Percentiles rank a stretch among this genome's conserved stretches.
Conservation (phyloP, 768 basidiomycete genomes). For the Termitomyces sp. region DNA sequence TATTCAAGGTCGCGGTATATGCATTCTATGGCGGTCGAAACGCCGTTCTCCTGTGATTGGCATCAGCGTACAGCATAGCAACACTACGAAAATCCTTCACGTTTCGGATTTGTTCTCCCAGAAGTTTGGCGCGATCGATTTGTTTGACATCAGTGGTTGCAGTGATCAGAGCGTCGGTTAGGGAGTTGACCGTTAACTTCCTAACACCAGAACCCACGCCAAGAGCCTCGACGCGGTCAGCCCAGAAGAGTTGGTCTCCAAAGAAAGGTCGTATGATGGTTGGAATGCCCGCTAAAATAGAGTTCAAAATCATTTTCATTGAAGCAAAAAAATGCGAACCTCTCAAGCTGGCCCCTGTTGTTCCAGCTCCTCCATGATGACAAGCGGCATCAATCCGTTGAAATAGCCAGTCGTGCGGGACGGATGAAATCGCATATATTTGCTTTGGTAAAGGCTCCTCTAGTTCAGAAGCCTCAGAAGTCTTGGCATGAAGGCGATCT, state of each 20-base stretch:
- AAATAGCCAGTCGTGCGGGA: constrained; percentile 98
- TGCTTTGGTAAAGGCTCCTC: constrained; percentile 73
- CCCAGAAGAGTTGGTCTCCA: constrained; percentile 98
- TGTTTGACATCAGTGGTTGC: constrained; percentile 91
- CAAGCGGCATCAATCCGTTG: constrained; percentile 92
- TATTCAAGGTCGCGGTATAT: constrained; percentile 98
- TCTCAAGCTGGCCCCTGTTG: constrained; percentile 90
- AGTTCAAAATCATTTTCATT: neutral
- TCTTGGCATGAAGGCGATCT: constrained; percentile 76
- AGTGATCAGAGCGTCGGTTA: constrained; percentile 72
- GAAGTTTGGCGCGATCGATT: constrained; percentile 75
- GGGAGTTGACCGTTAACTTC: constrained; percentile 75
- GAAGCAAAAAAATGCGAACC: constrained; percentile 41
- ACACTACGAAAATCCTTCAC: constrained; percentile 37
- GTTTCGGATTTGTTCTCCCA: constrained; percentile 85
- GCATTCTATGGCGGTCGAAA: constrained; percentile 86
- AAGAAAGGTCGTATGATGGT: constrained; percentile 98
- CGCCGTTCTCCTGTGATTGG: constrained; percentile 81
- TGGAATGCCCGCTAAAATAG: constrained; percentile 73
- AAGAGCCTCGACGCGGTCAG: constrained; percentile 94
- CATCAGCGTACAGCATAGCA: neutral
- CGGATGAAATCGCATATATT: constrained; percentile 80
- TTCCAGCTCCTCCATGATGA: constrained; percentile 97
- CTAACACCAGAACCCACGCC: constrained; percentile 87
- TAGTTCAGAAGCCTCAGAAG: constrained; percentile 50